These are phyloP conservation scores for Melanopsichium pennsylvanicum DNA, from an alignment of 1,284 basidiomycete species.

Conservation along the genomic window DNA sequence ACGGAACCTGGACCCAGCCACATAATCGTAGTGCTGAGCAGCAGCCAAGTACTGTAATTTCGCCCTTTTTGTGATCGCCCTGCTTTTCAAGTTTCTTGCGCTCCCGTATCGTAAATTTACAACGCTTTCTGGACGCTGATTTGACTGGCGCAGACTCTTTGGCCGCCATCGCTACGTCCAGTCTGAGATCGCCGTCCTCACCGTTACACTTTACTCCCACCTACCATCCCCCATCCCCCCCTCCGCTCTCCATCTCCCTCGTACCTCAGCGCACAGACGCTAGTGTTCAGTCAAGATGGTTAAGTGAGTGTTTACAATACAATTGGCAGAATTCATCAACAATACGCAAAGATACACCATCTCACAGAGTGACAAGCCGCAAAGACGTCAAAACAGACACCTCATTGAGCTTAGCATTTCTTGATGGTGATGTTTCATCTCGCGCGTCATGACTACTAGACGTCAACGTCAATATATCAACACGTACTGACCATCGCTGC, in stretches of 20 bases:
- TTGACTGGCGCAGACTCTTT: too few species aligned
- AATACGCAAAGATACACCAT: neutral
- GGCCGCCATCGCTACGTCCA: slow-evolving; percentile 10
- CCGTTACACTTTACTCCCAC: slow-evolving; percentile 14
- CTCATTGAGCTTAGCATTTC: too few species aligned
- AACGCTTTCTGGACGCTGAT: too few species aligned
- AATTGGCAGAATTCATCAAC: slow-evolving; percentile 5
- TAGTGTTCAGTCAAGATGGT: slow-evolving; percentile 54
- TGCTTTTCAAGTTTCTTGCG: neutral
- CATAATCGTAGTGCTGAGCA: too few species aligned
- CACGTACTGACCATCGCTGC: slow-evolving; percentile 17
- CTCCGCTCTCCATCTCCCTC: slow-evolving; percentile 38
- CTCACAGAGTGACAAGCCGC: too few species aligned
- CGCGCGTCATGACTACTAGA: too few species aligned
- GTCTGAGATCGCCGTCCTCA: slow-evolving; percentile 8
- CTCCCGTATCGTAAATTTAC: slow-evolving; percentile 19
- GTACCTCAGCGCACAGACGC: slow-evolving; percentile 38
- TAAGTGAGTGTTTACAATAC: slow-evolving; percentile 39
- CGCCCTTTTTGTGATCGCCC: too few species aligned
- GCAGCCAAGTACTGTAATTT: too few species aligned
- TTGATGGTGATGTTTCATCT: too few species aligned
- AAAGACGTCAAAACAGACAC: too few species aligned
- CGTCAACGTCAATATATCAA: too few species aligned
- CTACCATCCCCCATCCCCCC: slow-evolving; percentile 19
- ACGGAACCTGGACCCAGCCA: too few species aligned